phyloP scores from a whole-genome alignment of 495 filamentous ascomycete genomes.

The Tuber melanosporum region DNA sequence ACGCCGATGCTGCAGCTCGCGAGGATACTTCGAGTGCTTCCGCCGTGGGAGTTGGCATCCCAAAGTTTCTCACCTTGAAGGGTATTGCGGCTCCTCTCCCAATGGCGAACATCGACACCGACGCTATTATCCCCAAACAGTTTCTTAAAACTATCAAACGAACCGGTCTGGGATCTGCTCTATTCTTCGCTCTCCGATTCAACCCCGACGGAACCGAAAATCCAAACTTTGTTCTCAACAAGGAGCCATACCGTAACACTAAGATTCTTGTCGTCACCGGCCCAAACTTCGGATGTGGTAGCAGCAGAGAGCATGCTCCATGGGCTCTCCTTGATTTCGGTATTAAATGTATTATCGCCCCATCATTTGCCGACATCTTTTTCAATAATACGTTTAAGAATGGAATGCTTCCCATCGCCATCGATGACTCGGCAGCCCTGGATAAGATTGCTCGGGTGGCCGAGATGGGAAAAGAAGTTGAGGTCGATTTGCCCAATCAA shows the following conservation, averaged over 20 bases:
- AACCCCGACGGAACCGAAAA: constrained; percentile 65
- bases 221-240: constrained; percentile 80
- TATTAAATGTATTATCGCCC: constrained; percentile 87
- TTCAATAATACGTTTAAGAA: constrained; percentile 99
- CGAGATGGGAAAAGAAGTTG: constrained; percentile 73
- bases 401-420: constrained; percentile 86
- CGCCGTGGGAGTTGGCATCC: constrained; percentile 58
- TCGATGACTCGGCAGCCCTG: constrained; percentile 61
- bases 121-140: constrained; percentile 98
- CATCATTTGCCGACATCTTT: constrained; percentile 94
- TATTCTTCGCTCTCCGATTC: constrained; percentile 79
- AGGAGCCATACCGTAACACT: constrained; percentile 72
- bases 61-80: constrained; percentile 72
- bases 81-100: constrained; percentile 87
- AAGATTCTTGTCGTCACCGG: constrained; percentile 94
- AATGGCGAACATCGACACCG: constrained; percentile 85
- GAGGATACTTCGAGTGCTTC: constrained; percentile 47
- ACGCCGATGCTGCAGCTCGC: constrained; percentile 47
- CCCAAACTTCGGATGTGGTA: constrained; percentile 92
- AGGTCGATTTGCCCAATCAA: constrained; percentile 85
- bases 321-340: constrained; percentile 97
- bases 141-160: constrained; percentile 99
- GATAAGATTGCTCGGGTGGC: constrained; percentile 72
- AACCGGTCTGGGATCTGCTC: constrained; percentile 78
- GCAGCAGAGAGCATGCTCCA: constrained; percentile 88